Base-by-base conservation (phyloP, 129 eudicot species). In the Oenanthe sinensis region DNA sequence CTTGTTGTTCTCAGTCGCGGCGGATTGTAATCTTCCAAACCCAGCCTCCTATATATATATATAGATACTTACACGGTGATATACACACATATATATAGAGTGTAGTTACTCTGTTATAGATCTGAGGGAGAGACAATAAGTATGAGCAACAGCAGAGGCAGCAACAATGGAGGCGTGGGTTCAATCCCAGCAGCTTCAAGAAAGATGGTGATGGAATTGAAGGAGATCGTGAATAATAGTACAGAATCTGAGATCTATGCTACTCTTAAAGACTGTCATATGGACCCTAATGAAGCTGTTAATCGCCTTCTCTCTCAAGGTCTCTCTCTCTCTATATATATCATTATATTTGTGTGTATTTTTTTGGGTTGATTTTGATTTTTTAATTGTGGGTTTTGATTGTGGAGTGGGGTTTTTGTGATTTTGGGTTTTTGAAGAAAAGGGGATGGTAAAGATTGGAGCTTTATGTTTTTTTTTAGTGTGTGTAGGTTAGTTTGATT, bases 271-370 rank as follows among this genome's bases (percentile, higher is more conserved):
- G 93, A 89, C 3, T 89, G 93, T 79, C 84, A 89, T 74, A 89
- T 89, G 91, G 91, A 89, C 91, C 93, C 93, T 78, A 79, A 87
- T 81, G 91, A 87, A 76, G 86, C 93, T 50, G 91, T 87, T 33
- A 79, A 79, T 71, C 84, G 89, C 42, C 93, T 89, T 12, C 89
- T 89, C 58, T 63, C 91, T 70, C 93, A 89, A 89, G 93, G 93
- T 69, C 48, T 16, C 42, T 68, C 62, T 8, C 63, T 22, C 26
- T 55, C 63, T 22, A 1, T 39, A 1, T 39, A 1, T 19, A n/a
- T 60, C 2, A 4, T 28, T 8, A 11, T 24, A 0, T 24, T 6
- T 65, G 37, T 24, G 17, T 68, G 43, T 36, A 0, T 16, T 19
- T 19, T 3, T 22, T 0, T 26, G 3, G 6, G 16, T 65, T 11